Evolutionary conservation across 257 asterid species (phyloP).

Genomic region (Thymus mandschuricus): DNA sequence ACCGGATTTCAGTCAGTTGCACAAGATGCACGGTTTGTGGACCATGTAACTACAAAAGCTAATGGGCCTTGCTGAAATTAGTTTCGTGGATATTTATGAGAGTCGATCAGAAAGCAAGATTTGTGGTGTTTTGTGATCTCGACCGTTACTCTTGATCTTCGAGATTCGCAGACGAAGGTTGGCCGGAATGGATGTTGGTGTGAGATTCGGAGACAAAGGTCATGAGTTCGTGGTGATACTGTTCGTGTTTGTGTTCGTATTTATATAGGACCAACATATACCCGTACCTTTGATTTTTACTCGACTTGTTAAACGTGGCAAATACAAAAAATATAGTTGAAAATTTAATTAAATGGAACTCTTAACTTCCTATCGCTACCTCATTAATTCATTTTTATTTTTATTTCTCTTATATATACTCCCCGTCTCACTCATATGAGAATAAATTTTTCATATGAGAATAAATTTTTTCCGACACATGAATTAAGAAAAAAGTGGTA

Average conservation of each 20-base stretch:
- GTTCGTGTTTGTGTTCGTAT: not conserved
- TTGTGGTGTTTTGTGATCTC: not conserved
- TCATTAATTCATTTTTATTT: no score
- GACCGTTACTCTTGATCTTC: not conserved
- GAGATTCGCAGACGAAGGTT: not conserved
- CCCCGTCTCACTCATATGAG: no score
- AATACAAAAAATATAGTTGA: no score
- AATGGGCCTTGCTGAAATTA: not conserved
- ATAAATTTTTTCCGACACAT: no score
- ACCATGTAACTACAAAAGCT: conserved; percentile 19
- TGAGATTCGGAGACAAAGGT: not conserved
- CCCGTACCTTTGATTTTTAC: no score
- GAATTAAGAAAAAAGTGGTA: no score
- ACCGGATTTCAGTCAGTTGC: conserved; percentile 66
- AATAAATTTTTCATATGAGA: no score
- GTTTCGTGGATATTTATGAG: not conserved
- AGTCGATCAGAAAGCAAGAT: conserved; percentile 7
- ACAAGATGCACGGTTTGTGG: conserved; percentile 75
- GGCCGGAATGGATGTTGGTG: not conserved
- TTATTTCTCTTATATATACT: no score
- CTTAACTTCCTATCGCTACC: no score
- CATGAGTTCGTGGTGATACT: not conserved
- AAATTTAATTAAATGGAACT: no score
- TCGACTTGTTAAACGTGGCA: no score
- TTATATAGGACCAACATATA: no score